phyloP scores from a whole-genome alignment of 106 monocot species.

The Dendrobium huoshanense region DNA sequence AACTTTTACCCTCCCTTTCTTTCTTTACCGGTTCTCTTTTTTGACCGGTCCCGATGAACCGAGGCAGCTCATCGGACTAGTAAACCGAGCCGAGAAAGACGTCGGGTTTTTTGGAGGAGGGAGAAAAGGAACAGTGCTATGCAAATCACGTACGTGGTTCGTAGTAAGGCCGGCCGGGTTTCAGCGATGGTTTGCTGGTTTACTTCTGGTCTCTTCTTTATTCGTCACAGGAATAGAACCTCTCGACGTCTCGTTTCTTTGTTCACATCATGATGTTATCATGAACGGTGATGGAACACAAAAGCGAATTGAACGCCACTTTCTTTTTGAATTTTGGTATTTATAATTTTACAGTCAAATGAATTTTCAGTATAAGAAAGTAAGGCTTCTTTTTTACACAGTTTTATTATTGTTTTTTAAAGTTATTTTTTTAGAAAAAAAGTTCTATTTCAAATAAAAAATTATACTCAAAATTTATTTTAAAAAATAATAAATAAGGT shows the following conservation, averaged over 20 bases:
- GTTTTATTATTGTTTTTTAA: too few species aligned
- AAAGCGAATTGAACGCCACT: background rate
- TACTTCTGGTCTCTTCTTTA: background rate
- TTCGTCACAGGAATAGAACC: background rate
- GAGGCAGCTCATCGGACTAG: conserved; percentile 3
- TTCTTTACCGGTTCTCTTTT: background rate
- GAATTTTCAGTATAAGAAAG: too few species aligned
- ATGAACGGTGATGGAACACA: background rate
- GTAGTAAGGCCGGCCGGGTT: background rate
- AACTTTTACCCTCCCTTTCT: background rate
- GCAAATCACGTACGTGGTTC: background rate
- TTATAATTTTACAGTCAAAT: too few species aligned
- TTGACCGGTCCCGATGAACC: conserved; percentile 12
- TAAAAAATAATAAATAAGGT: too few species aligned
- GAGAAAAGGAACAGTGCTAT: background rate
- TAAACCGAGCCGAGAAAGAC: conserved; percentile 3
- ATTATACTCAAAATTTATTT: too few species aligned
- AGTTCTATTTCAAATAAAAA: too few species aligned
- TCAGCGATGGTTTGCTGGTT: background rate
- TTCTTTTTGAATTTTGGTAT: too few species aligned
- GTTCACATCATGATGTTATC: background rate
- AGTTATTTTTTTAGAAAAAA: too few species aligned
- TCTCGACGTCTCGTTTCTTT: background rate
- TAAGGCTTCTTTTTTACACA: too few species aligned
- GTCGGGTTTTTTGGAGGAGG: background rate